Conservation (phyloP, 139 green algal species). For the Mesotaenium endlicherianum region DNA sequence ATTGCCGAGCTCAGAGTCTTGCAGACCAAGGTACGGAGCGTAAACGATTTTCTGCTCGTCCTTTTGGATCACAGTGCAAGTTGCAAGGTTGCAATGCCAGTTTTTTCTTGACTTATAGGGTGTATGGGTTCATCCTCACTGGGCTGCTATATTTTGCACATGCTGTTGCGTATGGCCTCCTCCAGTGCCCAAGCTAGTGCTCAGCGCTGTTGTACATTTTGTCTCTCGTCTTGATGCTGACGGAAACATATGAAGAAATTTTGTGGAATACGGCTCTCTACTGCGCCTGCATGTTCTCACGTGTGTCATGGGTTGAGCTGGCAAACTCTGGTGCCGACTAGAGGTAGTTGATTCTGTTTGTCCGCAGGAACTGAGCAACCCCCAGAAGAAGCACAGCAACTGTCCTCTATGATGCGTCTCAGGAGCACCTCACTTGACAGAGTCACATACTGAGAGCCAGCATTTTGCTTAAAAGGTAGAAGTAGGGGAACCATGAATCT, state of each 20-base stretch:
- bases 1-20: constrained; percentile 60
- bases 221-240: not conserved
- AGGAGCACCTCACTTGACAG: not conserved
- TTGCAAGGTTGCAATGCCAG: not conserved
- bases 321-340: not conserved
- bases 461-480: too few relatives aligned
- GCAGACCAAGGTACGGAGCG: constrained; percentile 48
- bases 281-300: not conserved
- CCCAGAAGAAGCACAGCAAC: constrained; percentile 42
- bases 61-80: too few relatives aligned
- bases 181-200: not conserved
- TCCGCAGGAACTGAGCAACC: constrained; percentile 22
- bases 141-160: not conserved
- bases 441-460: not conserved
- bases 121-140: not conserved
- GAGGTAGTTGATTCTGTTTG: not conserved
- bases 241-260: too few relatives aligned
- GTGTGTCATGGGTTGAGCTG: not conserved
- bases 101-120: not conserved
- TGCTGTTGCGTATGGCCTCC: not conserved
- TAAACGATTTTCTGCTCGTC: too few relatives aligned
- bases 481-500: too few relatives aligned
- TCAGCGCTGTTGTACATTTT: not conserved
- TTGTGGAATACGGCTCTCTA: too few relatives aligned
- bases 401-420: constrained; percentile 30